Evolutionary conservation across 257 asterid genomes (phyloP), one percentile per base, ranked within the genome.

Genomic region (Scutellaria barbata): DNA sequence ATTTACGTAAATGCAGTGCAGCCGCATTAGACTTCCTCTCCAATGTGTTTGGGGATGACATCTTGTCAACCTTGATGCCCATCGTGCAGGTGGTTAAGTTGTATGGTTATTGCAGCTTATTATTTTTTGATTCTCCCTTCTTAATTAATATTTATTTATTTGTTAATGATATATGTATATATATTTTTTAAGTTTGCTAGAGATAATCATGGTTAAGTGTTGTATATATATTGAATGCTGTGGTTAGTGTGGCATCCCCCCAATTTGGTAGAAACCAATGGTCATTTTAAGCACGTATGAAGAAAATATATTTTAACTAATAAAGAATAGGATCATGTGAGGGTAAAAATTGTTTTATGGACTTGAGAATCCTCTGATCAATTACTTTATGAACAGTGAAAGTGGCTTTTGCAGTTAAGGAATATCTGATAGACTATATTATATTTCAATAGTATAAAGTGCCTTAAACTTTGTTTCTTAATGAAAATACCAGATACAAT

Each of bases 1-100:
- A 95, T 82, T 87, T 95, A 71, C 87, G 99, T 66, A 92, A 95
- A 81, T 95, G 99, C 80, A 95, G 99, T 74, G 90, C 90, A 69
- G 90, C 90, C 75, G 90, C 85, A 65, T 84, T 85, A 53, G 90
- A 85, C 73, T 78, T 75, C 57, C 62, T 85, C 76, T 92, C 99
- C 56, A 95, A 92, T 74, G 96, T 92, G 42, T 85, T 82, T 71
- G 85, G 90, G 17, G 85, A 82, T 50, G 90, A 80, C 76, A 80
- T 85, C 79, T 82, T 95, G 37, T 92, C 97, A 58, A 86, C 89
- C 12, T 82, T 95, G 86, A 87, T 92, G 97, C 98, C 97, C 60
- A 74, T 88, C 64, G 86, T 93, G 66, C 86, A 88, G 96, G 98
- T 90, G 35, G 35, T 54, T 54, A 54, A 54, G 60, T 54, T 54